Evolutionary conservation across 2,329 filamentous ascomycete species (phyloP).

Genomic region (Hymenotorrendiella dingleyae): DNA sequence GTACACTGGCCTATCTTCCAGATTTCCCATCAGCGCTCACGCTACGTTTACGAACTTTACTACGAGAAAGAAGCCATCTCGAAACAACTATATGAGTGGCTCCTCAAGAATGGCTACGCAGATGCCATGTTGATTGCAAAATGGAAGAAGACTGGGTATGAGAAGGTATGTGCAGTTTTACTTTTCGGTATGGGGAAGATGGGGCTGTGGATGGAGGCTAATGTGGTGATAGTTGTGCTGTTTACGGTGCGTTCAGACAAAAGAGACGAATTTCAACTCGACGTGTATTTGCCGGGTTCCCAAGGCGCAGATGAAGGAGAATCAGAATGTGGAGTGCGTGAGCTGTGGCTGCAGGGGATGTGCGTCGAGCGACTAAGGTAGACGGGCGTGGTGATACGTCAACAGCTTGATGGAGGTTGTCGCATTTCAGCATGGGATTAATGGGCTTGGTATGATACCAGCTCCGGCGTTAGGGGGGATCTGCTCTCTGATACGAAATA

Average conservation of each 20-base stretch:
- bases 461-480: too few species aligned
- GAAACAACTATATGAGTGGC: slow-evolving; percentile 88
- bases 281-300: slow-evolving; percentile 97
- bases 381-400: too few species aligned
- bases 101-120: slow-evolving; percentile 94
- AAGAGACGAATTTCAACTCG: slow-evolving; percentile 97
- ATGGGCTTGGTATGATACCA: too few species aligned
- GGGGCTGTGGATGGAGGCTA: slow-evolving; percentile 5
- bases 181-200: not conserved
- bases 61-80: slow-evolving; percentile 96
- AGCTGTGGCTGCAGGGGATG: slow-evolving; percentile 93
- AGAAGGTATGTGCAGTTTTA: slow-evolving; percentile 60
- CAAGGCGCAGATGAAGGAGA: slow-evolving; percentile 80
- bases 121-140: slow-evolving; percentile 95
- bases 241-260: slow-evolving; percentile 94
- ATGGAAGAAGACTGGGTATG: slow-evolving; percentile 99
- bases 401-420: too few species aligned
- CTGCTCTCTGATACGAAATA: too few species aligned
- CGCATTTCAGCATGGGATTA: too few species aligned
- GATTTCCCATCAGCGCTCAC: slow-evolving; percentile 84
- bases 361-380: slow-evolving; percentile 70
- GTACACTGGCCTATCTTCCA: slow-evolving; percentile 97
- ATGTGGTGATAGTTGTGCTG: slow-evolving; percentile 67
- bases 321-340: slow-evolving; percentile 86
- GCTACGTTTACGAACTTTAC: slow-evolving; percentile 96